Percentiles rank a stretch among this genome's conserved stretches.
Conservation (phyloP, 129 eudicot genomes). For the Deinandra increscens region DNA sequence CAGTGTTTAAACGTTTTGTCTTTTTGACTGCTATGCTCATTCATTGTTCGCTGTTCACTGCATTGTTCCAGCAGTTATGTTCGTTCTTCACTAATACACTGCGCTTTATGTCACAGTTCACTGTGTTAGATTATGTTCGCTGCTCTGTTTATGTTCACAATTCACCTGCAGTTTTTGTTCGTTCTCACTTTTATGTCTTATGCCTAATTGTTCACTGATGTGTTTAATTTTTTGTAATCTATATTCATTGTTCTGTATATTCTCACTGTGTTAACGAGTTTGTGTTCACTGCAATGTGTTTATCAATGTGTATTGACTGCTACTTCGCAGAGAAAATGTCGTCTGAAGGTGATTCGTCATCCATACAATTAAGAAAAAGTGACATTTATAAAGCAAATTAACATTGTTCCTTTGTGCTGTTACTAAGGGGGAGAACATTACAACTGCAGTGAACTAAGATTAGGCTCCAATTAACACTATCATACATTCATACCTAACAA, state of each 20-base stretch:
- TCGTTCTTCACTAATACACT: neutral
- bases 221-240: neutral
- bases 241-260: neutral
- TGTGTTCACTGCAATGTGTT: neutral
- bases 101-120: neutral
- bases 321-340: neutral
- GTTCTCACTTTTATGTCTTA: neutral
- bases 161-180: neutral
- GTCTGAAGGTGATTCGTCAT: neutral
- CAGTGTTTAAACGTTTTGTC: neutral
- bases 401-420: neutral
- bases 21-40: neutral
- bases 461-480: conserved; percentile 11
- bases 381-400: neutral
- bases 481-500: conserved; percentile 1
- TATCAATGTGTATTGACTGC: neutral
- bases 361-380: neutral
- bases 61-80: neutral
- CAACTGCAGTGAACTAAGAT: conserved; percentile 11
- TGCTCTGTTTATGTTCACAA: neutral
- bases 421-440: conserved; percentile 2
- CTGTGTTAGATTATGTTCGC: neutral
- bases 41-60: neutral
- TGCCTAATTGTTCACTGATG: neutral
- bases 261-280: neutral